A percentile compares a stretch with the other conserved stretches of the same genome.
phyloP scores from a whole-genome alignment of 495 filamentous ascomycete genomes.

The Lepraria neglecta region DNA sequence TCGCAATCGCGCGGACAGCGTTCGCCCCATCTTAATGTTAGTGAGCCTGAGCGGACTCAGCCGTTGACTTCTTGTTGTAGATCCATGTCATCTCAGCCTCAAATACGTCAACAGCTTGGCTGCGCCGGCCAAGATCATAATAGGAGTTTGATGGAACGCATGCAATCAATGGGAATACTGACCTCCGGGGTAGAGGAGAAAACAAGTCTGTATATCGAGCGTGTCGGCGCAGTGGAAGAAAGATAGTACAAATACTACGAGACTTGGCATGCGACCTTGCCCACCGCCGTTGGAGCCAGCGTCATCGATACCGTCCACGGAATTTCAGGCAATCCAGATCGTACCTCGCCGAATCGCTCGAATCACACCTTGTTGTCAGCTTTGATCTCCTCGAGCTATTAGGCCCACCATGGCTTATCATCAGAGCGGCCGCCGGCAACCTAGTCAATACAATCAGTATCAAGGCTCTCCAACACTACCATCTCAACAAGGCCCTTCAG shows the following conservation, averaged over 20 bases:
- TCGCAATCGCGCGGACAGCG: conserved; percentile 6
- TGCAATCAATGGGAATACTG: neutral
- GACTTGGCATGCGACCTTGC: conserved; percentile 10
- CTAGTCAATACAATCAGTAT: conserved; percentile 19
- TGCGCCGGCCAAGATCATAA: conserved; percentile 18
- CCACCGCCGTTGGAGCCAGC: neutral
- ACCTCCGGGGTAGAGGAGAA: neutral
- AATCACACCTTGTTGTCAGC: neutral
- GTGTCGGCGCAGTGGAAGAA: neutral
- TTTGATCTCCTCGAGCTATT: neutral
- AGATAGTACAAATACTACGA: neutral
- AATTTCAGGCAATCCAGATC: neutral
- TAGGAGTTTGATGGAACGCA: neutral
- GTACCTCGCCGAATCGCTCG: neutral
- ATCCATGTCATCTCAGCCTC: conserved; percentile 16
- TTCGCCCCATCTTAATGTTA: neutral
- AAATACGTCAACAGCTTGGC: conserved; percentile 15
- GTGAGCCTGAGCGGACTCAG: neutral
- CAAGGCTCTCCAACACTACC: conserved; percentile 18
- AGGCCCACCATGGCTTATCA: conserved; percentile 26
- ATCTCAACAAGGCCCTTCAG: conserved; percentile 12
- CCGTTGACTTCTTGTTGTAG: neutral
- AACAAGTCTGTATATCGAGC: neutral
- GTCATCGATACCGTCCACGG: neutral
- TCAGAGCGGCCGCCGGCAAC: conserved; percentile 15